Conservation (phyloP, 495 filamentous ascomycete species). For the Neurospora sp. region DNA sequence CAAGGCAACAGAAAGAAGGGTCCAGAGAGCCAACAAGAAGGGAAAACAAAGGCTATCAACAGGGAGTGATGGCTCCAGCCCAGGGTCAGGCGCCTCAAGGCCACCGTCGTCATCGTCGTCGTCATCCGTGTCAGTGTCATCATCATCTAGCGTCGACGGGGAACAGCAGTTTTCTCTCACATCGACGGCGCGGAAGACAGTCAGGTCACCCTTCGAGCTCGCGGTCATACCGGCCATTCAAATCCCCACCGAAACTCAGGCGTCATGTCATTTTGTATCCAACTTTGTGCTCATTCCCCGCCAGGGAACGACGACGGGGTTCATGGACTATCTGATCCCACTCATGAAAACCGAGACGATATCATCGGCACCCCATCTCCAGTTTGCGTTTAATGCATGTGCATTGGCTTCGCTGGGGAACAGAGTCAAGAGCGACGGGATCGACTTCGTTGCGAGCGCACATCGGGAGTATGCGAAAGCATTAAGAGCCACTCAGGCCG, state of each 20-base stretch:
- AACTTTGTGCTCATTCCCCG: constrained; percentile 45
- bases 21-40: constrained; percentile 29
- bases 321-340: constrained; percentile 47
- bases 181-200: background rate
- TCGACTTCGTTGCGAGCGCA: constrained; percentile 27
- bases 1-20: constrained; percentile 45
- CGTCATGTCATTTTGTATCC: constrained; percentile 43
- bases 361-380: background rate
- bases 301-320: constrained; percentile 34
- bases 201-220: constrained; percentile 7
- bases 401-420: constrained; percentile 45
- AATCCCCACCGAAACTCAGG: constrained; percentile 36
- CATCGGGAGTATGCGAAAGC: constrained; percentile 38
- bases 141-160: background rate
- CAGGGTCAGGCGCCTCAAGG: background rate
- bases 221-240: constrained; percentile 20
- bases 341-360: constrained; percentile 37
- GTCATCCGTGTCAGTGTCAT: background rate
- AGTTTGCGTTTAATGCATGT: constrained; percentile 49
- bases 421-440: constrained; percentile 28
- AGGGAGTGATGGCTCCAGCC: background rate
- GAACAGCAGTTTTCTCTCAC: background rate
- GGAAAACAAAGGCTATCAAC: constrained; percentile 5
- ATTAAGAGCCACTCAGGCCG: constrained; percentile 41
- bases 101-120: background rate